phyloP scores from a whole-genome alignment of 176 grass and related monocot genomes.

The Zoysia japonica region DNA sequence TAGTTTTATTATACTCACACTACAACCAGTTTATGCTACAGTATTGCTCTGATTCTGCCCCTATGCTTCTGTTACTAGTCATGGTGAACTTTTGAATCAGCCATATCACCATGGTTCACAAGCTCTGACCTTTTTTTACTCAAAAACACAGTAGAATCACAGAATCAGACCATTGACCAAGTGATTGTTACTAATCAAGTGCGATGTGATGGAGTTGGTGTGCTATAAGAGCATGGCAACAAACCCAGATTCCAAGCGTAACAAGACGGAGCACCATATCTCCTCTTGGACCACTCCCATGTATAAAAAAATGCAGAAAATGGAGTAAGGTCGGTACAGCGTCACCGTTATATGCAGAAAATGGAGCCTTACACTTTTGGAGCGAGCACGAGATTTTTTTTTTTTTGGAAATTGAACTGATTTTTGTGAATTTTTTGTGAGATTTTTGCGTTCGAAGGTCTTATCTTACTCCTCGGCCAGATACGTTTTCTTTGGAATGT shows the following conservation, averaged over 20 bases:
- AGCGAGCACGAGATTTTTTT: too few species aligned
- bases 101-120: background rate
- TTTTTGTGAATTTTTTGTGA: too few species aligned
- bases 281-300: background rate
- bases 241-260: background rate
- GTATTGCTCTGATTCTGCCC: background rate
- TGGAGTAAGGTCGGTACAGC: background rate
- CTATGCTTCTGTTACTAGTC: background rate
- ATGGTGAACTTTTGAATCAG: background rate
- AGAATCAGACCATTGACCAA: background rate
- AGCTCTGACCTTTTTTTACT: too few species aligned
- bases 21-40: constrained; percentile 5
- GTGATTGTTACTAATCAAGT: background rate
- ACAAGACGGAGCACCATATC: background rate
- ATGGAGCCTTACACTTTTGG: too few species aligned
- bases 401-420: too few species aligned
- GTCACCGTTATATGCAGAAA: background rate
- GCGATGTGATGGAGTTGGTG: background rate
- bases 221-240: background rate
- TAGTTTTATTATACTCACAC: constrained; percentile 21
- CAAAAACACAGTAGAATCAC: too few species aligned
- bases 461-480: background rate
- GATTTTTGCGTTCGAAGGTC: too few species aligned
- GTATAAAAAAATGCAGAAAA: background rate
- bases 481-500: background rate